Conservation (phyloP, 2,329 filamentous ascomycete genomes). For the Cercospora berteroae region DNA sequence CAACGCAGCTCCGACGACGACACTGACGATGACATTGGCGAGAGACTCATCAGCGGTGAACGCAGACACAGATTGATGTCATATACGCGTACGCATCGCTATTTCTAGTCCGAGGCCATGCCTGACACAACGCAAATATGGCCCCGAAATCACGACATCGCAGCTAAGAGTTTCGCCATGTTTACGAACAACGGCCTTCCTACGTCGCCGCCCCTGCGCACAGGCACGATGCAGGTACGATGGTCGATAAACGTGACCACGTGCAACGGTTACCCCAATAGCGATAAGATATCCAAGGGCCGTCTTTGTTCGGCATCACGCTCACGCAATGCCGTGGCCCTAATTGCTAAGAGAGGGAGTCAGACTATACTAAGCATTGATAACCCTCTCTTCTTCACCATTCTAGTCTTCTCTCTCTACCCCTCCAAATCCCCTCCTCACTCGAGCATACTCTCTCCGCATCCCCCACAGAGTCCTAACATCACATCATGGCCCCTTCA, state of each 20-base stretch:
- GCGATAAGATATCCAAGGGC: not conserved
- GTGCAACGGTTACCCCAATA: not conserved
- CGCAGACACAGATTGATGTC: not conserved
- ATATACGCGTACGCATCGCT: not conserved
- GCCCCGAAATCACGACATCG: conserved; percentile 3
- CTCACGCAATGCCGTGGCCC: conserved; percentile 5
- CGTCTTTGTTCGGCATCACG: not conserved
- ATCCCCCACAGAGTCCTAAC: not conserved
- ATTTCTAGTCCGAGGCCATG: not conserved
- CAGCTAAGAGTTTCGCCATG: conserved; percentile 7
- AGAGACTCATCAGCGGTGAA: not conserved
- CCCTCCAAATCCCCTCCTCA: not conserved
- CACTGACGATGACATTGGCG: not conserved
- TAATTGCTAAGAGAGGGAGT: conserved; percentile 3
- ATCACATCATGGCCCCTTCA: conserved; percentile 3
- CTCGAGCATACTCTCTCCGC: not conserved
- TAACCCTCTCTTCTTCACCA: not conserved
- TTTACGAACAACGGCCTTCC: not conserved
- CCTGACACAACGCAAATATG: not conserved
- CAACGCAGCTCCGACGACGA: not conserved
- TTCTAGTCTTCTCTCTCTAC: not conserved
- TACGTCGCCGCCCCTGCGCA: not conserved
- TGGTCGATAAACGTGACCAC: not conserved
- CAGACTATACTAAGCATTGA: not conserved
- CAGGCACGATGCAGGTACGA: not conserved